Percentiles rank a stretch among this genome's conserved stretches.
phyloP scores from a whole-genome alignment of 805 yeast genomes.

The Pichia ethanolica region DNA sequence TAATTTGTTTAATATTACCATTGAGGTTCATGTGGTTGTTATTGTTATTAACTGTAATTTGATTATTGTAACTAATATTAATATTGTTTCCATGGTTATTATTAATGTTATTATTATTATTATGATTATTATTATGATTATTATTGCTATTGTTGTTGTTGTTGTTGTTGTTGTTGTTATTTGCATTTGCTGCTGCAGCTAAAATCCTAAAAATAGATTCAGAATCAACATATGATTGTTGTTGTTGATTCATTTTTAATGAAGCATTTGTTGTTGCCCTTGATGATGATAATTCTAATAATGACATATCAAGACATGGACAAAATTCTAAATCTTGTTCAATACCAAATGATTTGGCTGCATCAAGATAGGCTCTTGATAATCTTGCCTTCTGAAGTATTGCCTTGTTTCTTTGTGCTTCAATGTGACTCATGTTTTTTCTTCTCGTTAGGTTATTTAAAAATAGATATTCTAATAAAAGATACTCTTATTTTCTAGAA shows the following conservation, averaged over 20 bases:
- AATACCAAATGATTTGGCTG: conserved; percentile 60
- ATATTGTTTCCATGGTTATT: neutral
- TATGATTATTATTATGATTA: neutral
- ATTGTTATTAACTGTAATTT: neutral
- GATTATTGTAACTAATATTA: neutral
- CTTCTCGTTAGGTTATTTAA: no score
- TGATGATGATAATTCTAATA: neutral
- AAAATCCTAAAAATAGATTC: conserved; percentile 11
- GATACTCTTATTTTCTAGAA: no score
- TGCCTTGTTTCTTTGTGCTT: neutral
- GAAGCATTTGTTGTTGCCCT: conserved; percentile 2
- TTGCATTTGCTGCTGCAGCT: conserved; percentile 7
- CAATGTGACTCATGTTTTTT: neutral
- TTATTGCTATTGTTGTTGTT: neutral
- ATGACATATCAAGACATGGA: conserved; percentile 27
- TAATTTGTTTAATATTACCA: no score
- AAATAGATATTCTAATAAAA: no score
- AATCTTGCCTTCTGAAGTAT: conserved; percentile 14
- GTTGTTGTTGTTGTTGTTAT: neutral
- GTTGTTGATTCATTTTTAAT: conserved; percentile 1
- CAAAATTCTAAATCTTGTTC: conserved; percentile 71
- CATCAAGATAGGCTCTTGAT: conserved; percentile 45
- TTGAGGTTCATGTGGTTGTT: neutral
- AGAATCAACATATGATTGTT: conserved; percentile 5
- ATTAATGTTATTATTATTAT: neutral